These are phyloP conservation scores for Pseudonitzschia multistriata DNA, from an alignment of 108 stramenopile species.

Conservation along the genomic window DNA sequence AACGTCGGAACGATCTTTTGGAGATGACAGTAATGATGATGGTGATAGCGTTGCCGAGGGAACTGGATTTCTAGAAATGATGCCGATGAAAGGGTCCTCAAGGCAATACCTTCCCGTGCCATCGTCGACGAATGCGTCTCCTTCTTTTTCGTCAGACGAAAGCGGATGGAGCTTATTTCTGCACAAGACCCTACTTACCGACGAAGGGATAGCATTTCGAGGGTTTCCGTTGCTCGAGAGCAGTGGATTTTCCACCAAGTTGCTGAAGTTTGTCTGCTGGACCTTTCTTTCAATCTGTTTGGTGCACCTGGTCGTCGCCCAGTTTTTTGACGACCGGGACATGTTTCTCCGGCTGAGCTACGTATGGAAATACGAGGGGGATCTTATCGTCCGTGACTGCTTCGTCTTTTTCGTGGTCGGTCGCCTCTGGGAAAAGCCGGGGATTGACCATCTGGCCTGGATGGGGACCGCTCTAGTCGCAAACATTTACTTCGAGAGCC, in stretches of 20 bases:
- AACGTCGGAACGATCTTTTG: too few relatives aligned
- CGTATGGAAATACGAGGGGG: conserved; percentile 52
- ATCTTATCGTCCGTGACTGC: conserved; percentile 50
- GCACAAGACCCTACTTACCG: conserved; percentile 20
- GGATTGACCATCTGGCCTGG: conserved; percentile 52
- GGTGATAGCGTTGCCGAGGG: too few relatives aligned
- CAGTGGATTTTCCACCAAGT: conserved; percentile 41
- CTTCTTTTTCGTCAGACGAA: too few relatives aligned
- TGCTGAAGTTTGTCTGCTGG: conserved; percentile 48
- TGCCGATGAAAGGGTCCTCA: neutral
- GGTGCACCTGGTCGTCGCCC: conserved; percentile 42
- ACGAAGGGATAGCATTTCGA: conserved; percentile 4
- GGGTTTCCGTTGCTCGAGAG: conserved; percentile 19
- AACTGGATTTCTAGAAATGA: too few relatives aligned
- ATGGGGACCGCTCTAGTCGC: conserved; percentile 29
- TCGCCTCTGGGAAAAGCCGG: conserved; percentile 47
- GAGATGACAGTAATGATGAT: too few relatives aligned
- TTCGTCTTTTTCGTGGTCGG: conserved; percentile 71
- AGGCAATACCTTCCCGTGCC: too few relatives aligned
- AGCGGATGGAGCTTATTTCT: neutral
- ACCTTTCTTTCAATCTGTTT: conserved; percentile 44
- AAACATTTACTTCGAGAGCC: conserved; percentile 51
- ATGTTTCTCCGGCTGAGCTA: conserved; percentile 39
- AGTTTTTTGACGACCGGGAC: conserved; percentile 38
- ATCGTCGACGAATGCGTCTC: too few relatives aligned